phyloP scores from a whole-genome alignment of 1,284 basidiomycete genomes.

The Leucoagaricus sp. region DNA sequence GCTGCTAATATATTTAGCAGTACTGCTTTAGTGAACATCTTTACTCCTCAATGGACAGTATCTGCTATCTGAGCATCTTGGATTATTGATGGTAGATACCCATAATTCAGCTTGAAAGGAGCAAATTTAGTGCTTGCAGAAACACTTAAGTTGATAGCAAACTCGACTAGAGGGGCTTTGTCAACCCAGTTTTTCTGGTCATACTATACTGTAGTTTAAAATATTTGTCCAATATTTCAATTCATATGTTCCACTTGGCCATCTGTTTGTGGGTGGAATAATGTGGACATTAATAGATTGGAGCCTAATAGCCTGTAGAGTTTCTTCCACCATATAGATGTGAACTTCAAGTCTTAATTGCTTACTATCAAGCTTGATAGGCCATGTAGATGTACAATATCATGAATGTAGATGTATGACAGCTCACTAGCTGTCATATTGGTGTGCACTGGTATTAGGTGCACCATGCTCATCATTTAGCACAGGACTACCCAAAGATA shows the following conservation, averaged over 20 bases:
- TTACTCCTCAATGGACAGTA: neutral
- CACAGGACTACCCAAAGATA: constrained; percentile 37
- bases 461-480: too few species aligned
- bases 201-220: too few species aligned
- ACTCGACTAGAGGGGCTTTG: too few species aligned
- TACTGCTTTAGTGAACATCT: constrained; percentile 25
- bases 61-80: constrained; percentile 18
- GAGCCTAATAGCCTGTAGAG: constrained; percentile 33
- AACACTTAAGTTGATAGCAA: constrained; percentile 34
- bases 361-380: constrained; percentile 33
- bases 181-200: too few species aligned
- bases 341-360: constrained; percentile 28
- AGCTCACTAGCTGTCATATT: constrained; percentile 29
- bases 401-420: constrained; percentile 31
- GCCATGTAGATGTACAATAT: constrained; percentile 36
- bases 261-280: neutral
- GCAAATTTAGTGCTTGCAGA: constrained; percentile 25
- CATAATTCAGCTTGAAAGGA: constrained; percentile 34
- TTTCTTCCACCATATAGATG: too few species aligned
- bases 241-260: too few species aligned
- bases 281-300: constrained; percentile 26
- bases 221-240: too few species aligned
- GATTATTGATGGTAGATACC: constrained; percentile 29
- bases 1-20: too few species aligned
- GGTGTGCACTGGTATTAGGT: constrained; percentile 32